Conservation (phyloP, 78 protist genomes). For the Planoprotostelium fungivorum region DNA sequence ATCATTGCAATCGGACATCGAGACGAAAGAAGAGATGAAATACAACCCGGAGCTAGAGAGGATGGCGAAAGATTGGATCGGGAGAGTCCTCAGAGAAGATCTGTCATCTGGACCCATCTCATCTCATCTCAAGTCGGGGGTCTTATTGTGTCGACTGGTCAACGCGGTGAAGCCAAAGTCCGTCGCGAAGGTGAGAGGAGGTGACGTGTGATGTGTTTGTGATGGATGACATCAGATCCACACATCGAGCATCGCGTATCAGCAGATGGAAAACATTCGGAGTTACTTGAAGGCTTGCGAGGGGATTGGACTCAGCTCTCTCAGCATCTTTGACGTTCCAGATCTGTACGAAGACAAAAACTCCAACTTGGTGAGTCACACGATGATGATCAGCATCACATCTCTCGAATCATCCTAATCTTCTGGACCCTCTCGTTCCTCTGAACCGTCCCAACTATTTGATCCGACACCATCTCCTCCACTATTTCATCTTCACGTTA, state of each 20-base stretch:
- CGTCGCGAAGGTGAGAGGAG: not conserved
- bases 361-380: slow-evolving; percentile 35
- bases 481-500: no score
- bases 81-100: slow-evolving; percentile 9
- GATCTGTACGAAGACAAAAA: slow-evolving; percentile 65
- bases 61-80: slow-evolving; percentile 48
- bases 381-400: no score
- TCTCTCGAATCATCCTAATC: no score
- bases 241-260: slow-evolving; percentile 20
- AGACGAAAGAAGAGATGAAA: slow-evolving; percentile 61
- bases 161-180: not conserved
- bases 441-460: no score
- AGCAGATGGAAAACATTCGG: slow-evolving; percentile 60
- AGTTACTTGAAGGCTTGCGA: slow-evolving; percentile 38
- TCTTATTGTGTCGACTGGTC: slow-evolving; percentile 38
- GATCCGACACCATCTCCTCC: no score
- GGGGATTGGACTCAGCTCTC: slow-evolving; percentile 23
- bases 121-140: slow-evolving; percentile 39
- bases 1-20: slow-evolving; percentile 35
- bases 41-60: slow-evolving; percentile 60
- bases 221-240: slow-evolving; percentile 16
- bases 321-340: slow-evolving; percentile 37
- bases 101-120: slow-evolving; percentile 15
- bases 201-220: not conserved
- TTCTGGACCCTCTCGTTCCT: no score